Evolutionary conservation across 164 flowering plant genomes (phyloP).

Genomic region (Annona squamosa): DNA sequence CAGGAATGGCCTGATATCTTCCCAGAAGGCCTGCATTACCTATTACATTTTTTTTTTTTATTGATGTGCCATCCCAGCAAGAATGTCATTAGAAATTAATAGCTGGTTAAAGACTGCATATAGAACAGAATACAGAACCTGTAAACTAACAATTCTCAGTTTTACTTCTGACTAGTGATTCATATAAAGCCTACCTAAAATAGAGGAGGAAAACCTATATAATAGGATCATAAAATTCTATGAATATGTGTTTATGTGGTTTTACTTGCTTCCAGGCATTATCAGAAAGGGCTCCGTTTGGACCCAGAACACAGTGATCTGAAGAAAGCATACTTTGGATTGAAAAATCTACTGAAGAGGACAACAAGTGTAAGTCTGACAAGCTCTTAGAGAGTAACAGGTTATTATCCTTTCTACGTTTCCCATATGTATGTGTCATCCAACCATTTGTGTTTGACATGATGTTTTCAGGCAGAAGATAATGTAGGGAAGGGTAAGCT

Average conservation of each 20-base stretch:
- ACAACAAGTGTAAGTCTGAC: slow-evolving; percentile 72
- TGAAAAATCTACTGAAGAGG: slow-evolving; percentile 88
- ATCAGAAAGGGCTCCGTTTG: slow-evolving; percentile 85
- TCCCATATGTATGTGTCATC: background rate
- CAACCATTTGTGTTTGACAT: slow-evolving; percentile 1
- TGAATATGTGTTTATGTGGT: background rate
- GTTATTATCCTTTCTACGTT: background rate
- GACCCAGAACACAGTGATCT: slow-evolving; percentile 94
- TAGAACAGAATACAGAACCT: too few relatives aligned
- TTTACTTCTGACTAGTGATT: background rate
- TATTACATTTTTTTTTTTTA: too few relatives aligned
- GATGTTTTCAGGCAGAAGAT: slow-evolving; percentile 77
- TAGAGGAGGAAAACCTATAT: too few relatives aligned
- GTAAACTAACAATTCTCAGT: too few relatives aligned
- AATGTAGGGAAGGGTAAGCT: slow-evolving; percentile 81
- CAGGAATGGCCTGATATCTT: too few relatives aligned
- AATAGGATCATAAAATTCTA: background rate
- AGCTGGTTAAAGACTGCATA: too few relatives aligned
- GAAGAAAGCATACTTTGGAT: slow-evolving; percentile 92
- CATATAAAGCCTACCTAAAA: background rate
- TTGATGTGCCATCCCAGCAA: too few relatives aligned
- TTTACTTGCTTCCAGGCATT: slow-evolving; percentile 52
- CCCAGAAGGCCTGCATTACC: too few relatives aligned
- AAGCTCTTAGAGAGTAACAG: background rate
- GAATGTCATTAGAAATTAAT: too few relatives aligned